Evolutionary conservation across 1,284 basidiomycete species (phyloP), one percentile per base, ranked within the genome.

Genomic region (Cutaneotrichosporon cyanovorans): DNA sequence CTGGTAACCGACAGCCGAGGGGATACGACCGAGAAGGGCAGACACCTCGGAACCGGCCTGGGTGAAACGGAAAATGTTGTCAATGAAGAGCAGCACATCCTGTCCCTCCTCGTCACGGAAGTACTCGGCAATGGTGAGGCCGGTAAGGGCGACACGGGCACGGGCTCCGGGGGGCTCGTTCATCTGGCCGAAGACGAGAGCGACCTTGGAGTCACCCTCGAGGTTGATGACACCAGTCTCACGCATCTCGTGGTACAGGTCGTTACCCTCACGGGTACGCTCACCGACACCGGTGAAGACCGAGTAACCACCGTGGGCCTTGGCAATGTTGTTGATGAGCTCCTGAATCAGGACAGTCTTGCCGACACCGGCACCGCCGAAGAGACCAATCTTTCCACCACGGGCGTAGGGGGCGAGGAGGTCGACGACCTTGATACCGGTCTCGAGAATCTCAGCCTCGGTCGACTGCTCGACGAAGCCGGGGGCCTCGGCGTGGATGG

Each of bases 61-160:
- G 63, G 90, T 93, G 85, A 96, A 95, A 73, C 91, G 89, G 89
- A 95, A 95, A 78, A 97, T 98, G 83, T 97, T 98, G 87, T 98
- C 93, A 73, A 97, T 97, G 82, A 97, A 97, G 71, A 98, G 85
- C 72, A 97, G 82, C 79, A 98, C 93, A 76, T 97, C 93, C 77
- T 98, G 93, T 62, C 93, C 93, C 78, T 98, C 92, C 77, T 97
- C 92, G 70, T 98, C 93, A 85, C 93, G 92, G 93, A 98, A 98
- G 80, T 97, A 98, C 78, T 98, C 93, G 63, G 93, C 93, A 62
- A 97, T 95, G 71, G 93, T 97, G 56, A 98, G 79, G 77, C 93
- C 93, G 65, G 93, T 97, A 66, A 98, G 83, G 57, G 93, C 93
- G 68, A 97, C 93, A 87, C 93, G 93, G 71, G 93, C 93, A 85